Base-by-base conservation (phyloP, 2,329 filamentous ascomycete species). In the Alternaria atra region DNA sequence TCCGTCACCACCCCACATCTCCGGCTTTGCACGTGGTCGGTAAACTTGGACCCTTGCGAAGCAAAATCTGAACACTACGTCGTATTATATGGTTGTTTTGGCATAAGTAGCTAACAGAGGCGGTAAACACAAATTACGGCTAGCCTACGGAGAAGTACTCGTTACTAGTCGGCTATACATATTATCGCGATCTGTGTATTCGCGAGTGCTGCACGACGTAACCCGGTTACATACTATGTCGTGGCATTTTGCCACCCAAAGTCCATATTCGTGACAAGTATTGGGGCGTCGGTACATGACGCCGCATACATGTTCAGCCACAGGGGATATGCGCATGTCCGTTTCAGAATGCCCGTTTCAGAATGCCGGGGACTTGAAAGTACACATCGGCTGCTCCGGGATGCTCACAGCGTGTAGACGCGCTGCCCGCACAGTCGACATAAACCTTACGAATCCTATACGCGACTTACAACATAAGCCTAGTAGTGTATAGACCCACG, bases 1-100 rank as follows among this genome's bases (percentile, higher is more conserved):
- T 63, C 60, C 30, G 35, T 55, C 52, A 3, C 29, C 39, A 60
- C 56, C 56, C 56, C 60, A 63, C 56, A 53, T 20, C 37, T 39
- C 55, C 32, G 39, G 25, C 40, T 44, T 55, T 59, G 37, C 59
- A 59, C 46, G 46, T 55, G 56, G 34, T 52, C 46, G 32, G 32
- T 32, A 37, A 48, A 20, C 27, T 7, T 55, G 23, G 34, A 52
- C 40, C 52, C 56, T 63, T 53, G 55, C 40, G 40, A 37, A 40
- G 57, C 59, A 63, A 52, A 58, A 58, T 61, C 63, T 25, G 51
- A 51, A 48, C 50, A 60, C 59, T 58, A 46, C 39, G 52, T 67
- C 64, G 66, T 60, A 40, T 32, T 29, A 35, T 52, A 62, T 51
- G 34, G 20, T 52, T 17, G 15, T 23, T 47, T 39, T 13, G 10